Evolutionary conservation across 805 yeast species (phyloP).

Genomic region (Ascoidea rubescens): DNA sequence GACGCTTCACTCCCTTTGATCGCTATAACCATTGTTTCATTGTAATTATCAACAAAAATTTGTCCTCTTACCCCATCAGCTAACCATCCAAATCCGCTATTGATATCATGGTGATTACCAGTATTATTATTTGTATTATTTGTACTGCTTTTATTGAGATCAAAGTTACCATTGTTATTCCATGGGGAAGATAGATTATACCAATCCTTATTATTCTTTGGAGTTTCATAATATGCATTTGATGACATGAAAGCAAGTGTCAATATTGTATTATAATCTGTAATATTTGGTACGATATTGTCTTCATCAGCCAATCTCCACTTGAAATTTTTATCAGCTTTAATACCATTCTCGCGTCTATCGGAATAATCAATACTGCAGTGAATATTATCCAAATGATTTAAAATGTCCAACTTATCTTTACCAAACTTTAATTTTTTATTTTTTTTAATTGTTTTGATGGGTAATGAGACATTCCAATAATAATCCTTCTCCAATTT

Average conservation of each 20-base stretch:
- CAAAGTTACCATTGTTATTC: slow-evolving; percentile 32
- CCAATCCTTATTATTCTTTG: slow-evolving; percentile 72
- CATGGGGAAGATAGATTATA: slow-evolving; percentile 55
- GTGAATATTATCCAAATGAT: slow-evolving; percentile 52
- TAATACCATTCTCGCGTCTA: slow-evolving; percentile 22
- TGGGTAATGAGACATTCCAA: slow-evolving; percentile 23
- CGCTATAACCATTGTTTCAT: slow-evolving; percentile 55
- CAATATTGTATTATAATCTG: slow-evolving; percentile 61
- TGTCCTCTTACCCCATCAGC: slow-evolving; percentile 83
- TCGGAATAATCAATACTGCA: slow-evolving; percentile 47
- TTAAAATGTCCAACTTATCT: slow-evolving; percentile 25
- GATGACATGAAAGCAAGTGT: slow-evolving; percentile 76
- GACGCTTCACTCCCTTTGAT: slow-evolving; percentile 89
- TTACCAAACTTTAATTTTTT: slow-evolving; percentile 6
- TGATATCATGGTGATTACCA: slow-evolving; percentile 2
- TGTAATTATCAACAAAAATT: slow-evolving; percentile 54
- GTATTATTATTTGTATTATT: too few relatives aligned
- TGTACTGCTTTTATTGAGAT: too few relatives aligned
- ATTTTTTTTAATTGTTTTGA: slow-evolving; percentile 14
- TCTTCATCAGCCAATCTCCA: slow-evolving; percentile 56
- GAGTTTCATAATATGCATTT: slow-evolving; percentile 76
- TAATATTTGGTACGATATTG: slow-evolving; percentile 56
- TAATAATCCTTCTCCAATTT: slow-evolving; percentile 22
- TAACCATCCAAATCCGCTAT: slow-evolving; percentile 75
- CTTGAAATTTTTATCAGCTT: slow-evolving; percentile 21